A percentile compares a stretch with the other conserved stretches of the same genome.
These are phyloP conservation scores for Candida sanyaensis DNA, from an alignment of 1,139 yeast genomes.

Conservation along the genomic window DNA sequence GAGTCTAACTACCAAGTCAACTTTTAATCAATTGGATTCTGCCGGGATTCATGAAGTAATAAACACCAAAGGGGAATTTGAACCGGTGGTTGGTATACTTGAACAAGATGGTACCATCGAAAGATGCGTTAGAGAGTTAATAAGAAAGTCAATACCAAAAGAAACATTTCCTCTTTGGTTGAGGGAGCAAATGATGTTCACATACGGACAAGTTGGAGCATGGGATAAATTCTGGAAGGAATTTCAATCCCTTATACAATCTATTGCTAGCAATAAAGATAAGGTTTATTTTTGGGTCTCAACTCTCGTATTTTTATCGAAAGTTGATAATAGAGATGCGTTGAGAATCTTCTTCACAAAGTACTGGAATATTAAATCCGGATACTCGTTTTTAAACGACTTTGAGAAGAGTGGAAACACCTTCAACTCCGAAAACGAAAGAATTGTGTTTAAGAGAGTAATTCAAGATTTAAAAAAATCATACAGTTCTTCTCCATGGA, in stretches of 20 bases:
- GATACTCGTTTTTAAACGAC: conserved; percentile 25
- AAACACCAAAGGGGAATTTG: conserved; percentile 7
- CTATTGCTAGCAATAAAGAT: conserved; percentile 4
- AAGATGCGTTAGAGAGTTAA: conserved; percentile 31
- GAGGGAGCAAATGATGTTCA: conserved; percentile 35
- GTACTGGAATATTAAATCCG: conserved; percentile 29
- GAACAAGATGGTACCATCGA: conserved; percentile 29
- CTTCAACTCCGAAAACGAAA: conserved; percentile 25
- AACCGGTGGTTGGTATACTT: background rate
- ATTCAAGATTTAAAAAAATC: conserved; percentile 18
- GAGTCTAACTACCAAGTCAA: conserved; percentile 24
- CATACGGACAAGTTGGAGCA: conserved; percentile 41
- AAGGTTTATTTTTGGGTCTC: conserved; percentile 33
- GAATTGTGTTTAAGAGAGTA: conserved; percentile 23
- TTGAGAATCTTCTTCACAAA: conserved; percentile 31
- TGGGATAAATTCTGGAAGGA: conserved; percentile 45
- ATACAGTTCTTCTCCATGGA: conserved; percentile 11
- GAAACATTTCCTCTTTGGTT: conserved; percentile 19
- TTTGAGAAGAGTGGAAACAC: conserved; percentile 17
- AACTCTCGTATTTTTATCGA: conserved; percentile 35
- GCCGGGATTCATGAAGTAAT: conserved; percentile 12
- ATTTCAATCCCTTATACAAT: conserved; percentile 28
- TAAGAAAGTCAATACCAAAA: conserved; percentile 15
- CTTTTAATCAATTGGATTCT: conserved; percentile 9
- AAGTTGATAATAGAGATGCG: conserved; percentile 29